Conservation (phyloP, 768 basidiomycete species). For the Suillus hirtellus region DNA sequence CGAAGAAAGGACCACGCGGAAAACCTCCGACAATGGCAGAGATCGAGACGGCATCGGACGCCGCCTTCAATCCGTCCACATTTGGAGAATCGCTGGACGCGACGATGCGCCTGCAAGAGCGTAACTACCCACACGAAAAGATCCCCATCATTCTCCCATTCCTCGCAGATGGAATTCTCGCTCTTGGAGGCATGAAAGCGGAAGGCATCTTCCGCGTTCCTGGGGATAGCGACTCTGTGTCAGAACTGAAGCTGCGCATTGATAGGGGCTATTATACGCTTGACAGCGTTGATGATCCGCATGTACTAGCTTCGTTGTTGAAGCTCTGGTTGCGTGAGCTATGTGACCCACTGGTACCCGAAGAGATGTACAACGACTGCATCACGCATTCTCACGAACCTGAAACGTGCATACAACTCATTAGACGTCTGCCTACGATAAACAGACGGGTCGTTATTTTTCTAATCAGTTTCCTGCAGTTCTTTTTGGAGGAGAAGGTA, state of each 20-base stretch:
- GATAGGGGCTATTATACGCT: conserved; percentile 90
- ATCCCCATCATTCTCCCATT: conserved; percentile 94
- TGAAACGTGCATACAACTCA: conserved; percentile 68
- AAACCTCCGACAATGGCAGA: conserved; percentile 80
- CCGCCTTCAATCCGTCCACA: conserved; percentile 92
- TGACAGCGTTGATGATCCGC: conserved; percentile 87
- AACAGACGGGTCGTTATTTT: conserved; percentile 87
- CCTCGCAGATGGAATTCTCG: conserved; percentile 88
- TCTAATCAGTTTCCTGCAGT: conserved; percentile 86
- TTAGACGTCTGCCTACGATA: conserved; percentile 78
- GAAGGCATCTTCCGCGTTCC: conserved; percentile 95
- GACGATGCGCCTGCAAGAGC: conserved; percentile 80
- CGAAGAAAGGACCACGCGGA: conserved; percentile 84
- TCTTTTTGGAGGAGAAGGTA: conserved; percentile 80
- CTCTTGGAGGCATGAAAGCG: conserved; percentile 77
- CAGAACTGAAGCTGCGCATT: conserved; percentile 85
- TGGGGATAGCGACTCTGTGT: conserved; percentile 86
- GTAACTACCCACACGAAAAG: conserved; percentile 81
- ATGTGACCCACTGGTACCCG: conserved; percentile 87
- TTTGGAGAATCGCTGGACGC: conserved; percentile 90
- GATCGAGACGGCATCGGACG: conserved; percentile 93
- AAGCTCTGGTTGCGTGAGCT: conserved; percentile 95
- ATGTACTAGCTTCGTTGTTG: conserved; percentile 85
- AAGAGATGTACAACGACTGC: conserved; percentile 90
- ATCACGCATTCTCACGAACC: conserved; percentile 68